Conservation (phyloP, 1,139 yeast species). For the Taphrina communis region DNA sequence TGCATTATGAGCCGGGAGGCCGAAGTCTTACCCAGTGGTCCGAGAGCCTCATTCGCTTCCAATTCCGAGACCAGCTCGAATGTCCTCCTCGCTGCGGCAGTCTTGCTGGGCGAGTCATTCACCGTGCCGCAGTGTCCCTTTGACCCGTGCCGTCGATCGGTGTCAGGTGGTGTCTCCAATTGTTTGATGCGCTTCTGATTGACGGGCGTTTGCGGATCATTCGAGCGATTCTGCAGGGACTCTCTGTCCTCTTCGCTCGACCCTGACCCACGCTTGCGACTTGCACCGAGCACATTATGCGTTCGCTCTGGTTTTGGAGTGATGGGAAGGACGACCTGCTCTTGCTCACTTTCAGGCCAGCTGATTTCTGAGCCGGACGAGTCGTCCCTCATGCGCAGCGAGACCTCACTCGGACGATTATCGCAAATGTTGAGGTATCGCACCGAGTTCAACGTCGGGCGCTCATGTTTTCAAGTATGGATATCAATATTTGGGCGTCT, state of each 20-base stretch:
- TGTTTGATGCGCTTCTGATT: conserved; percentile 7
- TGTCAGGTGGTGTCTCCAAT: conserved; percentile 18
- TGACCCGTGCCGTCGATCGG: conserved; percentile 7
- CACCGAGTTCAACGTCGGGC: too few relatives aligned
- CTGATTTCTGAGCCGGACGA: conserved; percentile 20
- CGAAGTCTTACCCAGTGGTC: conserved; percentile 1
- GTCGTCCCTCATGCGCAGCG: conserved; percentile 11
- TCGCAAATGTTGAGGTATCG: too few relatives aligned
- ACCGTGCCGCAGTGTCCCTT: neutral
- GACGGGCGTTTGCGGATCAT: conserved; percentile 18
- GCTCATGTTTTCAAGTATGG: too few relatives aligned
- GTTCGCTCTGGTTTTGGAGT: conserved; percentile 19
- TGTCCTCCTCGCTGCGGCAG: neutral
- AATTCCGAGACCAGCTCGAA: conserved; percentile 14
- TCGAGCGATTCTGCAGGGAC: neutral
- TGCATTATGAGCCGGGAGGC: too few relatives aligned
- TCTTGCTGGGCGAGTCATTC: conserved; percentile 11
- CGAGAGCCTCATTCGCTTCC: conserved; percentile 2
- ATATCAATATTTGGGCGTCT: neutral
- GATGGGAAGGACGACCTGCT: conserved; percentile 13
- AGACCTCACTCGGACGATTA: neutral
- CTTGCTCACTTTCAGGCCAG: conserved; percentile 29
- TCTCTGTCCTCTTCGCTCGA: neutral
- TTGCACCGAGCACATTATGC: neutral
- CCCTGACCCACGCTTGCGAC: conserved; percentile 1